phyloP scores from a whole-genome alignment of 169 alveolate genomes.

The Theileria luwenshuni region DNA sequence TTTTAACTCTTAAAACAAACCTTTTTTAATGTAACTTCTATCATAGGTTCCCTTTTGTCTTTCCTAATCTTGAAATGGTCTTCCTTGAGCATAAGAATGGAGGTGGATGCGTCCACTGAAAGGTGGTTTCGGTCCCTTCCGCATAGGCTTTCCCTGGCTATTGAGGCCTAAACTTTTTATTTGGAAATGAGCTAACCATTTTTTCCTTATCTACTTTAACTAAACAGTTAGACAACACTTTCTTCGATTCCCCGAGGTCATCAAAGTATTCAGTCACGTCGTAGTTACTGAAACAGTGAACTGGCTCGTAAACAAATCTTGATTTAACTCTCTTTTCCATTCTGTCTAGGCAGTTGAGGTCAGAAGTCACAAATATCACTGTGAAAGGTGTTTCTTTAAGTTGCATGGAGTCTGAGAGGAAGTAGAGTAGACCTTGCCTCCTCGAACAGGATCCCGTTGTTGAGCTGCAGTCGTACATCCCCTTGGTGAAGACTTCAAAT shows the following conservation, averaged over 20 bases:
- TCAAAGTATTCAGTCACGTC: conserved; percentile 14
- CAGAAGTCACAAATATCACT: conserved; percentile 70
- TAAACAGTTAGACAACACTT: conserved; percentile 12
- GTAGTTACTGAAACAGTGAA: conserved; percentile 42
- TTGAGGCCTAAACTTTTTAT: not conserved
- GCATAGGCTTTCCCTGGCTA: conserved; percentile 24
- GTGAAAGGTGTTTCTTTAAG: conserved; percentile 56
- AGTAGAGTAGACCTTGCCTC: conserved; percentile 71
- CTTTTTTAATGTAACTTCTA: not conserved
- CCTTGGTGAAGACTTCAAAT: conserved; percentile 70
- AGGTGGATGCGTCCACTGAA: conserved; percentile 26
- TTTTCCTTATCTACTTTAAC: conserved; percentile 27
- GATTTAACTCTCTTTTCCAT: conserved; percentile 78
- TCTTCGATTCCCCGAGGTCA: conserved; percentile 10
- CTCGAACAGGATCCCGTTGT: conserved; percentile 60
- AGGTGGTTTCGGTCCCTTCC: conserved; percentile 26
- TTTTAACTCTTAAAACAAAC: conserved; percentile 3
- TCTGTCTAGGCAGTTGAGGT: conserved; percentile 67
- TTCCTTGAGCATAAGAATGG: conserved; percentile 19
- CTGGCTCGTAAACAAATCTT: conserved; percentile 71
- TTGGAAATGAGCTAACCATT: conserved; percentile 7
- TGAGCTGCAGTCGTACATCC: conserved; percentile 60
- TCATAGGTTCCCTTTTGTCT: not conserved
- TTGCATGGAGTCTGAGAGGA: conserved; percentile 67
- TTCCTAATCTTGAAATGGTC: not conserved